Conservation (phyloP, 2,329 filamentous ascomycete species). For the Diplodia scrobiculata region DNA sequence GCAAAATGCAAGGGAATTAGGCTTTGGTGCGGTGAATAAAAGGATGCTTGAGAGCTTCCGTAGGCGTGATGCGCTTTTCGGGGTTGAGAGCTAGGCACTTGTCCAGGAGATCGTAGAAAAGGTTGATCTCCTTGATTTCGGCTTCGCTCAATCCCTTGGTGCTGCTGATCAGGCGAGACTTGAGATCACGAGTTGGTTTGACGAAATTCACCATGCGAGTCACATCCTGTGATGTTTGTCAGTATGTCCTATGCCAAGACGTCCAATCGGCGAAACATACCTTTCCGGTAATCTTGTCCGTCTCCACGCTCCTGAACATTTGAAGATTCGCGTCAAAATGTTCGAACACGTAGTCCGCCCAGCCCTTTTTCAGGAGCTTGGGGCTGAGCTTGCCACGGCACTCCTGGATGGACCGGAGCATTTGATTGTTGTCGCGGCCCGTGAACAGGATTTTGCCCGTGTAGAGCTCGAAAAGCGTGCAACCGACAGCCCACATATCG, state of each 20-base stretch:
- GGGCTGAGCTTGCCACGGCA: conserved; percentile 88
- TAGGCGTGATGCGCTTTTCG: conserved; percentile 84
- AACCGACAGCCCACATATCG: conserved; percentile 97
- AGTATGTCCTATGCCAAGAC: conserved; percentile 30
- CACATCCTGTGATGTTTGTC: conserved; percentile 57
- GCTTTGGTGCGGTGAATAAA: conserved; percentile 61
- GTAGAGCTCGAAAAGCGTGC: conserved; percentile 94
- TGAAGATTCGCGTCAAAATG: conserved; percentile 79
- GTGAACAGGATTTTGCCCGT: conserved; percentile 97
- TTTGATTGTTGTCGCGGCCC: conserved; percentile 95
- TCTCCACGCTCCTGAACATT: conserved; percentile 81
- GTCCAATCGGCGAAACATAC: conserved; percentile 32
- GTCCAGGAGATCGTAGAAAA: conserved; percentile 85
- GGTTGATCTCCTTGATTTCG: conserved; percentile 74
- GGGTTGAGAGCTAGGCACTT: conserved; percentile 87
- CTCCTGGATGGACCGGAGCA: conserved; percentile 95
- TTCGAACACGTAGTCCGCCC: conserved; percentile 63
- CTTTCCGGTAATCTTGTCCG: conserved; percentile 83
- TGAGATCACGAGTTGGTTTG: conserved; percentile 71
- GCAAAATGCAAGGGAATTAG: conserved; percentile 2
- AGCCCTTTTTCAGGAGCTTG: conserved; percentile 80
- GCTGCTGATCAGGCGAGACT: conserved; percentile 72
- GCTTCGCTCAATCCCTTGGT: conserved; percentile 71
- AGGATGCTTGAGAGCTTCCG: conserved; percentile 83
- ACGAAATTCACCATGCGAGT: conserved; percentile 68